Evolutionary conservation across 495 filamentous ascomycete genomes (phyloP).

Genomic region (Tuber brumale): DNA sequence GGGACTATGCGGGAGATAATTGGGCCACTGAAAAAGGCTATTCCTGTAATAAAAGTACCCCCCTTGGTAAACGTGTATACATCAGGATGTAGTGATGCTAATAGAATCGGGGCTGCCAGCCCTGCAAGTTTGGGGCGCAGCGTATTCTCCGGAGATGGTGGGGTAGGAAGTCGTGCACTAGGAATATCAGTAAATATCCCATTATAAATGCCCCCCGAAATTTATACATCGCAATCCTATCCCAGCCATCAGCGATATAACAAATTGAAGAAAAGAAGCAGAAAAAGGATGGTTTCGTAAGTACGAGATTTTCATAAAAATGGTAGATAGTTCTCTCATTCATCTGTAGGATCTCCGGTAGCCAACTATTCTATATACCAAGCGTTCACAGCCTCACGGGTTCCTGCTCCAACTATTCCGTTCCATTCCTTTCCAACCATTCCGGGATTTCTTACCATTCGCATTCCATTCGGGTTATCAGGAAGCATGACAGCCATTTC

Average conservation of each 20-base stretch:
- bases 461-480: too few species aligned
- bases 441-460: too few species aligned
- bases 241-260: conserved; percentile 71
- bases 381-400: too few species aligned
- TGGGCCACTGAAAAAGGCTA: conserved; percentile 79
- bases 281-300: too few species aligned
- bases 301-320: too few species aligned
- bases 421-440: too few species aligned
- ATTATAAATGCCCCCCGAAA: neutral
- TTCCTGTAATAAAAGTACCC: conserved; percentile 59
- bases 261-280: too few species aligned
- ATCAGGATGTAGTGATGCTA: conserved; percentile 56
- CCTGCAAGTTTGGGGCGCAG: conserved; percentile 59
- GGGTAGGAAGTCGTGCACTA: conserved; percentile 67
- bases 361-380: too few species aligned
- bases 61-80: conserved; percentile 70
- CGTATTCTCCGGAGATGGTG: conserved; percentile 62
- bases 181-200: neutral
- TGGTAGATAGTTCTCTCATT: too few species aligned
- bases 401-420: too few species aligned
- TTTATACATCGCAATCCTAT: conserved; percentile 64
- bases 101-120: conserved; percentile 54
- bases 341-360: too few species aligned
- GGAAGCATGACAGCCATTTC: too few species aligned
- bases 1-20: conserved; percentile 54